These are phyloP conservation scores for Marchantia paleacea DNA, from an alignment of 225 moss, liverwort and hornwort species.

Conservation along the genomic window DNA sequence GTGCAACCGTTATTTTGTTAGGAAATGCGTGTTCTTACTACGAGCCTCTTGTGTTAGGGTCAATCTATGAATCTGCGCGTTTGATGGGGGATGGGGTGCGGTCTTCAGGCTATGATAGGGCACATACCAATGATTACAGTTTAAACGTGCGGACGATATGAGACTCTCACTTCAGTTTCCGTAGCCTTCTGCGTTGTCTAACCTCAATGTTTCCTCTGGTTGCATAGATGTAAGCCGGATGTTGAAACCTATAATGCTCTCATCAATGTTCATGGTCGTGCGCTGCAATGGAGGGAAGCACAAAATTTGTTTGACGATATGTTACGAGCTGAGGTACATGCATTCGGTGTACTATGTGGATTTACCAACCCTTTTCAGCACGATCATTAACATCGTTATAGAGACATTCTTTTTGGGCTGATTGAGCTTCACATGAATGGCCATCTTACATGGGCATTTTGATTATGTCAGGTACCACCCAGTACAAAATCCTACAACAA, in stretches of 20 bases:
- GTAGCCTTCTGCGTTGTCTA: not conserved
- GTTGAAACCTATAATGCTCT: slow-evolving; percentile 92
- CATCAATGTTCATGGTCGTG: slow-evolving; percentile 97
- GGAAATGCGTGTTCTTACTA: too few species aligned
- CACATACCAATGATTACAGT: too few species aligned
- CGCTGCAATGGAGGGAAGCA: slow-evolving; percentile 82
- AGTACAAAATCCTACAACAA: slow-evolving; percentile 91
- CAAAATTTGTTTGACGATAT: slow-evolving; percentile 71
- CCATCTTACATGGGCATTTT: too few species aligned
- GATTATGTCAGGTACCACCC: slow-evolving; percentile 62
- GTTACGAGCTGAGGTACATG: slow-evolving; percentile 70
- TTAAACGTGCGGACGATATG: too few species aligned
- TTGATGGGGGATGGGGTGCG: too few species aligned
- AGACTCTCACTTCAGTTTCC: not conserved
- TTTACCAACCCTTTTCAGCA: not conserved
- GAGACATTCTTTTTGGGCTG: not conserved
- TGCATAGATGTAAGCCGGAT: slow-evolving; percentile 84
- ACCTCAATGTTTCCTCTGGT: not conserved
- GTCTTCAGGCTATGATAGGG: too few species aligned
- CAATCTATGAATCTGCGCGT: too few species aligned
- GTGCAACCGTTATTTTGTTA: too few species aligned
- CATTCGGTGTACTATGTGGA: not conserved
- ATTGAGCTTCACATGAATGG: not conserved
- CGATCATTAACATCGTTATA: too few species aligned
- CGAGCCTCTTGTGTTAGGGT: too few species aligned